These are phyloP conservation scores for Populus davidiana DNA, from an alignment of 345 rosid genomes.

Conservation along the genomic window DNA sequence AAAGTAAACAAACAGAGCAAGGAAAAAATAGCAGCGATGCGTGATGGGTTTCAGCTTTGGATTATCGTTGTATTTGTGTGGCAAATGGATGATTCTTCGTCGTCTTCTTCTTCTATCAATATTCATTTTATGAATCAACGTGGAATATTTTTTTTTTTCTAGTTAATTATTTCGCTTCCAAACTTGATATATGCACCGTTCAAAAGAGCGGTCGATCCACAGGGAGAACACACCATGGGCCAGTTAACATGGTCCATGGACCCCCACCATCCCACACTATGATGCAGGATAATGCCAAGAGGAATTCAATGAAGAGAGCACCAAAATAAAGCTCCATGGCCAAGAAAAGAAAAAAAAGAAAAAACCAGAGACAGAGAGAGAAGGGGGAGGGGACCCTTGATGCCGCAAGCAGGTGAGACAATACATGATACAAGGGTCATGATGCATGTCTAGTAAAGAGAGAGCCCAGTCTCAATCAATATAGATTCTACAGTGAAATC, in stretches of 20 bases:
- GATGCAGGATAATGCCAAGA: not conserved
- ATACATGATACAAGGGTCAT: constrained; percentile 53
- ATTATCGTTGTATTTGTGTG: too few relatives aligned
- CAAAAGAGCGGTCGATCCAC: not conserved
- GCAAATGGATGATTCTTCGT: too few relatives aligned
- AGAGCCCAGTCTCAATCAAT: constrained; percentile 49
- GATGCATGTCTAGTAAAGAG: constrained; percentile 61
- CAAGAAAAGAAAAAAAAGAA: not conserved
- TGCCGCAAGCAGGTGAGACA: constrained; percentile 39
- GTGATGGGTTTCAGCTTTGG: too few relatives aligned
- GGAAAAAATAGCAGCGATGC: not conserved
- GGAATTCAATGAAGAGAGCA: not conserved
- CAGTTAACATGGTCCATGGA: not conserved
- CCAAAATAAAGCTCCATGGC: not conserved
- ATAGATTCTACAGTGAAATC: constrained; percentile 24
- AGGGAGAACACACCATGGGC: not conserved
- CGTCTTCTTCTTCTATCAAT: too few relatives aligned
- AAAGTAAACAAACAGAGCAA: constrained; percentile 18
- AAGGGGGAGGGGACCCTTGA: constrained; percentile 12
- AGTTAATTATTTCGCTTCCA: too few relatives aligned
- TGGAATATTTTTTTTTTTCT: too few relatives aligned
- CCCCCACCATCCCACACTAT: not conserved
- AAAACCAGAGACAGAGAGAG: not conserved
- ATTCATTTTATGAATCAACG: too few relatives aligned
- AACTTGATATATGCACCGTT: too few relatives aligned